Evolutionary conservation across 805 yeast species (phyloP).

Genomic region (Hanseniaspora pseudoguilliermondii): DNA sequence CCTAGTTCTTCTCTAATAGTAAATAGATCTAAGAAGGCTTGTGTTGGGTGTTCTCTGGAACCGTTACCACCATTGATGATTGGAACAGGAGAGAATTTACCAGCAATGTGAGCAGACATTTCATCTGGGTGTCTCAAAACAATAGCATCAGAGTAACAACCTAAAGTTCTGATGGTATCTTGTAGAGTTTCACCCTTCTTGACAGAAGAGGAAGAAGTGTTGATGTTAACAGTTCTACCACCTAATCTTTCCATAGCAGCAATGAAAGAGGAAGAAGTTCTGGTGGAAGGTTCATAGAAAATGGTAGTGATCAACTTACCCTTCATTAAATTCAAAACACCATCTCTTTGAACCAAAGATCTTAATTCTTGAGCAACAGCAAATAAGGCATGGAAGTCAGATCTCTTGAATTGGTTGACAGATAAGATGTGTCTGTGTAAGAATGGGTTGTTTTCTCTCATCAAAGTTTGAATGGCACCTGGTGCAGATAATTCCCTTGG

Average conservation of each 20-base stretch:
- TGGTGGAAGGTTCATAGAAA: constrained; percentile 96
- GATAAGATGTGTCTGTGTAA: constrained; percentile 77
- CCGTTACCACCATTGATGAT: constrained; percentile 98
- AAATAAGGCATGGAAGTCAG: constrained; percentile 83
- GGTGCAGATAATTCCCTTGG: constrained; percentile 64
- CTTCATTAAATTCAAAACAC: constrained; percentile 78
- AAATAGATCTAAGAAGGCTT: constrained; percentile 92
- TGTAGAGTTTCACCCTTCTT: constrained; percentile 97
- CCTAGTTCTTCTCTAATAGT: constrained; percentile 98
- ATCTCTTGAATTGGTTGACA: constrained; percentile 74
- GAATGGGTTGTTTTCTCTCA: constrained; percentile 80
- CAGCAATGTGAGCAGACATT: constrained; percentile 84
- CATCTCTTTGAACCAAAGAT: constrained; percentile 90
- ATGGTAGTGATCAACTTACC: constrained; percentile 88
- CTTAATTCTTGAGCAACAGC: constrained; percentile 97
- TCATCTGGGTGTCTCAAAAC: constrained; percentile 93
- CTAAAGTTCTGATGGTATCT: constrained; percentile 89
- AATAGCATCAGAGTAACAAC: constrained; percentile 92
- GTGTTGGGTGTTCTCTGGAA: constrained; percentile 95
- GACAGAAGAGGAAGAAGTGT: constrained; percentile 80
- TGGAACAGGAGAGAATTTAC: constrained; percentile 93
- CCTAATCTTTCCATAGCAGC: constrained; percentile 99
- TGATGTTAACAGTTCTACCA: constrained; percentile 85
- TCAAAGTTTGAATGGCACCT: constrained; percentile 62
- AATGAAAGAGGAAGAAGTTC: constrained; percentile 93